A percentile compares a stretch with the other conserved stretches of the same genome.
These are phyloP conservation scores for Tylopilus sp. DNA, from an alignment of 768 basidiomycete species.

Conservation along the genomic window DNA sequence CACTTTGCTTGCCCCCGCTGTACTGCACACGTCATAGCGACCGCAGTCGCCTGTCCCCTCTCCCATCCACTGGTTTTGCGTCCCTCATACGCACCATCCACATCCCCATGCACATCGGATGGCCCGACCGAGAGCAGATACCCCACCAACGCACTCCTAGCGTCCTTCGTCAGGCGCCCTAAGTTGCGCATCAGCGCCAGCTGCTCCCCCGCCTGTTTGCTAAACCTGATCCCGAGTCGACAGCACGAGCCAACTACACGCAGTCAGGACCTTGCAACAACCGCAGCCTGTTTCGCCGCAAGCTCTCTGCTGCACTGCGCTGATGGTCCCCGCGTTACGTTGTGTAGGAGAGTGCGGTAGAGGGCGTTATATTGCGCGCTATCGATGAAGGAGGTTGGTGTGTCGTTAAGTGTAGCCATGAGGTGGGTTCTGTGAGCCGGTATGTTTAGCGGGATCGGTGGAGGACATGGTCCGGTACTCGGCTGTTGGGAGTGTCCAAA, in stretches of 20 bases:
- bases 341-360: constrained; percentile 54
- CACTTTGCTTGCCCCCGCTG: constrained; percentile 67
- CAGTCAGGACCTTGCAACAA: constrained; percentile 68
- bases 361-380: constrained; percentile 34
- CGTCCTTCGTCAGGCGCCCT: constrained; percentile 39
- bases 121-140: constrained; percentile 71
- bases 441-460: constrained; percentile 8
- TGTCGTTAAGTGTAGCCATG: constrained; percentile 73
- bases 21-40: constrained; percentile 67
- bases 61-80: constrained; percentile 58
- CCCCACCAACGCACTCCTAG: constrained; percentile 51
- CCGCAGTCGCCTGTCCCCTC: constrained; percentile 75
- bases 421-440: constrained; percentile 50
- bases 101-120: constrained; percentile 53
- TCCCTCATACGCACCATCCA: constrained; percentile 38
- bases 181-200: constrained; percentile 58
- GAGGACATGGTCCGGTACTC: constrained; percentile 26
- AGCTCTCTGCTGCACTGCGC: constrained; percentile 71
- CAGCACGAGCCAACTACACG: constrained; percentile 86
- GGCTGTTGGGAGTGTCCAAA: constrained; percentile 18
- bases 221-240: constrained; percentile 96
- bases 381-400: not conserved
- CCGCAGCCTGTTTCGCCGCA: constrained; percentile 57
- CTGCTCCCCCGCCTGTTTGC: constrained; percentile 78
- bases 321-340: constrained; percentile 71